phyloP scores from a whole-genome alignment of 2,329 filamentous ascomycete genomes.

The Fusarium mundagurra region DNA sequence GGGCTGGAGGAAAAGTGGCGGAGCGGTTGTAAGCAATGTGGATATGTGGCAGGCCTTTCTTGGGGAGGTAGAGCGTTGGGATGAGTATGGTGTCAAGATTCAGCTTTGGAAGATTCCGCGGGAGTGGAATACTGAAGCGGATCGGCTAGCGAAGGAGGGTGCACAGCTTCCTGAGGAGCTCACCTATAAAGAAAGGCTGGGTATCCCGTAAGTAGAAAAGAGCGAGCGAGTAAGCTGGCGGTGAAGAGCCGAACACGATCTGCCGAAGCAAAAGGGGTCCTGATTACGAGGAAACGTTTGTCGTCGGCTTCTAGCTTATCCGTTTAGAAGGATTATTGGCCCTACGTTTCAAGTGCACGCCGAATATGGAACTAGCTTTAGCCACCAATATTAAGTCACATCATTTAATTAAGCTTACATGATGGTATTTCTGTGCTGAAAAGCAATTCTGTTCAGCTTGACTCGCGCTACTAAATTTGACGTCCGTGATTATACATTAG shows the following conservation, averaged over 20 bases:
- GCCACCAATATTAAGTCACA: background rate
- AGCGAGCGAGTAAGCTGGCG: background rate
- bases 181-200: background rate
- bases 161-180: background rate
- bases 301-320: background rate
- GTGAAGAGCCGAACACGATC: background rate
- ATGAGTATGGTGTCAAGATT: slow-evolving; percentile 48
- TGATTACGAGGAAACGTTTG: background rate
- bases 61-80: slow-evolving; percentile 48
- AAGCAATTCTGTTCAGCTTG: background rate
- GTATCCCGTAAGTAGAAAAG: background rate
- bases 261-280: background rate
- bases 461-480: background rate
- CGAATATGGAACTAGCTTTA: background rate
- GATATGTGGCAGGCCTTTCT: slow-evolving; percentile 64
- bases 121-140: slow-evolving; percentile 54
- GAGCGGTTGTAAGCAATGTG: slow-evolving; percentile 55
- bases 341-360: background rate
- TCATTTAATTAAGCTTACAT: background rate
- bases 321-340: too few relatives aligned
- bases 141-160: slow-evolving; percentile 51
- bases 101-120: slow-evolving; percentile 59
- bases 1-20: slow-evolving; percentile 53
- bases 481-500: background rate
- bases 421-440: background rate